Conservation (phyloP, 495 filamentous ascomycete species). For the Hypoxylon rickii region DNA sequence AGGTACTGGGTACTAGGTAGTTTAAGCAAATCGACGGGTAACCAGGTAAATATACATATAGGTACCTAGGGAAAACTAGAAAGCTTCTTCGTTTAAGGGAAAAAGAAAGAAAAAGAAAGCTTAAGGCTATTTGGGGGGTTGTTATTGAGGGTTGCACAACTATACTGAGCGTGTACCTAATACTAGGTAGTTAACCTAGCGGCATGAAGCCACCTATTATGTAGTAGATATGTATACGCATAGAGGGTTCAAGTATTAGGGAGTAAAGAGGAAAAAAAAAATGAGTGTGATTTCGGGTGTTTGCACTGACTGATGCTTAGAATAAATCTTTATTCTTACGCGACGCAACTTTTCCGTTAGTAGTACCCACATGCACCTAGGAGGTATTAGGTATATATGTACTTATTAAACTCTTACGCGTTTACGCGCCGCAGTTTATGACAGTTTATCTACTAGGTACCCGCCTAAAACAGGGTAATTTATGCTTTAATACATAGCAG, state of each 20-base stretch:
- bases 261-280: conserved; percentile 16
- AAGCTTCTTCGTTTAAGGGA: too few relatives aligned
- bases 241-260: conserved; percentile 1
- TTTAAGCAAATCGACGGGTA: neutral
- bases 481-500: too few relatives aligned
- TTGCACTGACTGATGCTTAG: too few relatives aligned
- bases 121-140: too few relatives aligned
- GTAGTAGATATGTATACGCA: neutral
- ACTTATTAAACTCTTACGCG: conserved; percentile 11
- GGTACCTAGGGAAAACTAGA: neutral
- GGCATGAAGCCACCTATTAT: neutral
- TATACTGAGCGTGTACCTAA: too few relatives aligned
- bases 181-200: neutral
- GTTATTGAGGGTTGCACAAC: too few relatives aligned
- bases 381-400: neutral
- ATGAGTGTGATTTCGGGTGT: conserved; percentile 30
- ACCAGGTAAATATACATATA: neutral
- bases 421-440: conserved; percentile 29
- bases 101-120: too few relatives aligned
- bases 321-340: conserved; percentile 27
- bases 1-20: neutral
- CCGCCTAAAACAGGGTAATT: conserved; percentile 9
- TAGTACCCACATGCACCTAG: conserved; percentile 17
- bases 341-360: conserved; percentile 31
- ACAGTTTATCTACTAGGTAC: too few relatives aligned